These are phyloP conservation scores for Phytophthora pinifolia DNA, from an alignment of 352 stramenopile genomes.

Conservation along the genomic window DNA sequence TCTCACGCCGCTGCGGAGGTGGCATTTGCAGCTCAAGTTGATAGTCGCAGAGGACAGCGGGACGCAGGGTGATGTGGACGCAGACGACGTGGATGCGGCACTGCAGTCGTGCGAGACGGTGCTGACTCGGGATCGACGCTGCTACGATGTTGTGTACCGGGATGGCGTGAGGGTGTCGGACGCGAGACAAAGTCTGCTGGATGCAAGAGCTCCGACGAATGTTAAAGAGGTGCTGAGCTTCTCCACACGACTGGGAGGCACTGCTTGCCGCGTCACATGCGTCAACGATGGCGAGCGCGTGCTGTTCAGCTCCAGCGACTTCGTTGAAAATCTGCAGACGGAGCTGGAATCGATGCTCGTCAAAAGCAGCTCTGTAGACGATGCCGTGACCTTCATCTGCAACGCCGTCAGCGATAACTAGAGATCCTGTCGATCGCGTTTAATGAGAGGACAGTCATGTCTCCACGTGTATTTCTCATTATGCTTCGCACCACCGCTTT, in stretches of 20 bases:
- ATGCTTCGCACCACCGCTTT: constrained; percentile 72
- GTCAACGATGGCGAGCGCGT: constrained; percentile 8
- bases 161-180: constrained; percentile 29
- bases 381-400: constrained; percentile 15
- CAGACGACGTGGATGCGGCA: constrained; percentile 10
- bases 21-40: constrained; percentile 46
- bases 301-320: constrained; percentile 30
- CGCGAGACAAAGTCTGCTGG: constrained; percentile 31
- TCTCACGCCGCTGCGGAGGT: constrained; percentile 41
- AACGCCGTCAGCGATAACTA: too few species aligned
- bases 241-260: constrained; percentile 36
- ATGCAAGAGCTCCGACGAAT: constrained; percentile 12
- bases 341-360: constrained; percentile 16
- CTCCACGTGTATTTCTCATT: constrained; percentile 75
- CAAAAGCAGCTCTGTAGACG: neutral
- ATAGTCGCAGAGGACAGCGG: constrained; percentile 18
- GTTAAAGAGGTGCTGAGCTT: constrained; percentile 52
- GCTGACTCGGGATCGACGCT: constrained; percentile 28
- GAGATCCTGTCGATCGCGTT: constrained; percentile 6
- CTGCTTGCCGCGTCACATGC: constrained; percentile 42
- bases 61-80: neutral
- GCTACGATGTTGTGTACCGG: constrained; percentile 53
- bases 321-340: constrained; percentile 28
- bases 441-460: constrained; percentile 39
- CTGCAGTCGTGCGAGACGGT: constrained; percentile 10